phyloP scores from a whole-genome alignment of 306 rosid genomes.

The Lotus japonicus region DNA sequence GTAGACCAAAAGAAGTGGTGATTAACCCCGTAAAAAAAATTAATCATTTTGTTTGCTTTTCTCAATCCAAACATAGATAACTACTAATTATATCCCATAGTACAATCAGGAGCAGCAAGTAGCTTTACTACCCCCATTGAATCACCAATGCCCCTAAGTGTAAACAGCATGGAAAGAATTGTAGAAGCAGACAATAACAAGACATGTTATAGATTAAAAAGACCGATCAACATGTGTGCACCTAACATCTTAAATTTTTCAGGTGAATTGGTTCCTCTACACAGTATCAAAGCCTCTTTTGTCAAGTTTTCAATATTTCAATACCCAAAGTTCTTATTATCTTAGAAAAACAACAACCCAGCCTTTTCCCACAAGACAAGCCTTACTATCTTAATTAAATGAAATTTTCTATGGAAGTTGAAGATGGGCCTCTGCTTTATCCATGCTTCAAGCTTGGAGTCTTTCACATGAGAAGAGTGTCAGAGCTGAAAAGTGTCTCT shows the following conservation, averaged over 20 bases:
- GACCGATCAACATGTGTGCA: background rate
- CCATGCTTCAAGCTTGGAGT: slow-evolving; percentile 1
- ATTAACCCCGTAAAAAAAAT: background rate
- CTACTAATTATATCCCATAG: background rate
- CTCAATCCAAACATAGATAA: background rate
- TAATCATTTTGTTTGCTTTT: background rate
- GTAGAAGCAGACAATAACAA: background rate
- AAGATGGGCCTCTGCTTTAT: background rate
- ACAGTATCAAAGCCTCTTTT: background rate
- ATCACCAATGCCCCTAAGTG: background rate
- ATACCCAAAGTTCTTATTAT: background rate
- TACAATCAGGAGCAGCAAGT: background rate
- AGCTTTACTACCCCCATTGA: background rate
- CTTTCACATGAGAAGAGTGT: background rate
- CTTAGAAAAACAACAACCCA: no score
- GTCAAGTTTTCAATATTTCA: background rate
- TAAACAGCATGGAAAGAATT: background rate
- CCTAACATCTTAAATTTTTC: background rate
- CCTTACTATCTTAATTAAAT: background rate
- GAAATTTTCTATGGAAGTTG: background rate
- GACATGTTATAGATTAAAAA: background rate
- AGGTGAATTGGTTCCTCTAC: background rate
- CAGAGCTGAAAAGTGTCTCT: background rate
- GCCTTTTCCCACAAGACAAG: no score
- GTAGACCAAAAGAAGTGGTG: background rate